Conservation (phyloP, 2,329 filamentous ascomycete species). For the Colletotrichum sp. region DNA sequence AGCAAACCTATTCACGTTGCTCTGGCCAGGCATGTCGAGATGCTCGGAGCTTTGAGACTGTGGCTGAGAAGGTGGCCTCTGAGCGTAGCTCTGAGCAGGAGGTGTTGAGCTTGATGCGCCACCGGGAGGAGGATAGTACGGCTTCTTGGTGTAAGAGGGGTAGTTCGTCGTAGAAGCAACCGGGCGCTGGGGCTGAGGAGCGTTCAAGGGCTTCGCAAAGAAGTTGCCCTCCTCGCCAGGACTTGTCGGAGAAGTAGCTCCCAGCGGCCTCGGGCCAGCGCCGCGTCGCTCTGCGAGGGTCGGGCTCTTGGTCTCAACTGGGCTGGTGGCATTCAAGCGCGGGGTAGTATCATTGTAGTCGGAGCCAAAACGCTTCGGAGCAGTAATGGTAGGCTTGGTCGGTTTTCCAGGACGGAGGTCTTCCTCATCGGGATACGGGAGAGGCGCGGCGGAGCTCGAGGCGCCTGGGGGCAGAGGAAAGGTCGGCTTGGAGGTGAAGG, state of each 20-base stretch:
- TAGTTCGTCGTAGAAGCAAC: constrained; percentile 46
- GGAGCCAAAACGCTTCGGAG: constrained; percentile 49
- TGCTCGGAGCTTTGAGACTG: constrained; percentile 33
- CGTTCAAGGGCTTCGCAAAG: constrained; percentile 69
- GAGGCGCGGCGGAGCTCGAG: constrained; percentile 69
- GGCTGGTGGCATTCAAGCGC: constrained; percentile 57
- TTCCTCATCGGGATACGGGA: constrained; percentile 78
- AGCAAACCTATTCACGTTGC: constrained; percentile 63
- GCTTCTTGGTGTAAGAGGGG: constrained; percentile 58
- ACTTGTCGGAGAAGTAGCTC: constrained; percentile 73
- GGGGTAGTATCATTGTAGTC: constrained; percentile 55
- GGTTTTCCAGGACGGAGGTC: constrained; percentile 50
- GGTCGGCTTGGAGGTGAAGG: constrained; percentile 54
- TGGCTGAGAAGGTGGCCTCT: constrained; percentile 32
- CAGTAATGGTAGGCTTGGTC: constrained; percentile 37
- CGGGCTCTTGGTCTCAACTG: constrained; percentile 61
- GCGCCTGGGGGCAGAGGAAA: constrained; percentile 72
- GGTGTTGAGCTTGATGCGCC: constrained; percentile 19
- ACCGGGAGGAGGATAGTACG: constrained; percentile 65
- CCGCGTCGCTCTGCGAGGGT: constrained; percentile 82
- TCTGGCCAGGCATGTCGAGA: constrained; percentile 45
- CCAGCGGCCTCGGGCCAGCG: constrained; percentile 77
- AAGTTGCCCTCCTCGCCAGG: constrained; percentile 80
- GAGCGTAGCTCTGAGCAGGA: constrained; percentile 26
- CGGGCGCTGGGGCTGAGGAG: constrained; percentile 45